These are phyloP conservation scores for Amanita rubescens DNA, from an alignment of 768 basidiomycete species.

Conservation along the genomic window DNA sequence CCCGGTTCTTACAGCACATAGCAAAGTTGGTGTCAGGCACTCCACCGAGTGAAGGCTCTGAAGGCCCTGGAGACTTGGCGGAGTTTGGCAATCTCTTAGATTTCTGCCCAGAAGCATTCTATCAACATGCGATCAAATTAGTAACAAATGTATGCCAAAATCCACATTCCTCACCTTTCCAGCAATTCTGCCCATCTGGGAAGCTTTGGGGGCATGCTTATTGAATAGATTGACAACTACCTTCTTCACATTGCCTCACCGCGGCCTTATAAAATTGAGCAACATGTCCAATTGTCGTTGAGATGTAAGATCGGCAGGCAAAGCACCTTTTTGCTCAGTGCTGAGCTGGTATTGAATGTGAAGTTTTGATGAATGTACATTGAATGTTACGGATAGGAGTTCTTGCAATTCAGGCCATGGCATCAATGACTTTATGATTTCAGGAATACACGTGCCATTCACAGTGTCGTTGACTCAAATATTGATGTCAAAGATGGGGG, in stretches of 20 bases:
- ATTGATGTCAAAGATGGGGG: neutral
- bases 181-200: neutral
- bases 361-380: neutral
- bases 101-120: neutral
- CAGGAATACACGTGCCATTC: neutral
- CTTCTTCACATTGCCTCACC: neutral
- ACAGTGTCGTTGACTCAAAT: neutral
- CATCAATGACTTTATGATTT: neutral
- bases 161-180: constrained; percentile 3
- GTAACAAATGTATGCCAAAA: neutral
- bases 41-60: neutral
- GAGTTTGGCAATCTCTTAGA: neutral
- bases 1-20: neutral
- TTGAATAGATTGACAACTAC: neutral
- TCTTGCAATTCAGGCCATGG: neutral
- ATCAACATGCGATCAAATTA: neutral
- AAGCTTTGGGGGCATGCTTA: neutral
- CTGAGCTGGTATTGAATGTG: constrained; percentile 4
- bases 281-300: constrained; percentile 1
- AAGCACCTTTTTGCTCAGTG: constrained; percentile 2
- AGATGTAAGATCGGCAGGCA: neutral
- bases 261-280: neutral
- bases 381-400: neutral
- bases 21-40: neutral
- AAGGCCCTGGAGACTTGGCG: no score